Conservation (phyloP, 2,329 filamentous ascomycete genomes). For the Ascochyta pisi region DNA sequence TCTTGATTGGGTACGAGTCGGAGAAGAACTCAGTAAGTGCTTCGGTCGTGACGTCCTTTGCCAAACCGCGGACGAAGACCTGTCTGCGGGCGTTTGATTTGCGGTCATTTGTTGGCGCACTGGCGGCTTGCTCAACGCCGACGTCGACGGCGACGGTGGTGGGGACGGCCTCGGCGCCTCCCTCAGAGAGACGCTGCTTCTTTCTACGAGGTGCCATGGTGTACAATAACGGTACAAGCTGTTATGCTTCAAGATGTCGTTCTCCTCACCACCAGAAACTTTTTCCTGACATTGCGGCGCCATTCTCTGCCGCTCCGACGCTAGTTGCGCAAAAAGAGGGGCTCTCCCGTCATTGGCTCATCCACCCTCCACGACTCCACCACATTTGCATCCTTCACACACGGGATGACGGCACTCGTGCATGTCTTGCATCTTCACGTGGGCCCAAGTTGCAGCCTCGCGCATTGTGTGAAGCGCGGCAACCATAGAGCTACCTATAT, state of each 20-base stretch:
- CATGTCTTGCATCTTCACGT: slow-evolving; percentile 17
- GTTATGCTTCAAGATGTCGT: neutral
- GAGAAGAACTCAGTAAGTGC: slow-evolving; percentile 89
- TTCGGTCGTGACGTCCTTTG: slow-evolving; percentile 79
- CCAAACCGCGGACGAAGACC: slow-evolving; percentile 90
- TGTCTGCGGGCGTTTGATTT: slow-evolving; percentile 52
- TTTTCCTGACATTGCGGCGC: neutral
- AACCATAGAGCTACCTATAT: slow-evolving; percentile 7
- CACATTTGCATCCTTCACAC: slow-evolving; percentile 7
- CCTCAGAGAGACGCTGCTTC: slow-evolving; percentile 50
- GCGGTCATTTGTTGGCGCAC: slow-evolving; percentile 20
- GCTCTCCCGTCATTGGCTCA: slow-evolving; percentile 17
- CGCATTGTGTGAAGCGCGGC: slow-evolving; percentile 2
- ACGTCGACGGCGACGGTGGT: slow-evolving; percentile 35
- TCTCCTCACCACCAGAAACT: neutral
- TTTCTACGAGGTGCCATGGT: slow-evolving; percentile 51
- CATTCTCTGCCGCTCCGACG: slow-evolving; percentile 8
- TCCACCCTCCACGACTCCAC: neutral
- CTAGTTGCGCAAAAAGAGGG: slow-evolving; percentile 9
- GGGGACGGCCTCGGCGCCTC: slow-evolving; percentile 44
- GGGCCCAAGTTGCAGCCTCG: slow-evolving; percentile 13
- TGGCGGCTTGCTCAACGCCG: slow-evolving; percentile 28
- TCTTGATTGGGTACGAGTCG: slow-evolving; percentile 91
- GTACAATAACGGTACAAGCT: neutral
- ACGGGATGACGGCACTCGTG: slow-evolving; percentile 16